These are phyloP conservation scores for Silene conica DNA, from an alignment of 148 eudicot genomes.

Conservation along the genomic window DNA sequence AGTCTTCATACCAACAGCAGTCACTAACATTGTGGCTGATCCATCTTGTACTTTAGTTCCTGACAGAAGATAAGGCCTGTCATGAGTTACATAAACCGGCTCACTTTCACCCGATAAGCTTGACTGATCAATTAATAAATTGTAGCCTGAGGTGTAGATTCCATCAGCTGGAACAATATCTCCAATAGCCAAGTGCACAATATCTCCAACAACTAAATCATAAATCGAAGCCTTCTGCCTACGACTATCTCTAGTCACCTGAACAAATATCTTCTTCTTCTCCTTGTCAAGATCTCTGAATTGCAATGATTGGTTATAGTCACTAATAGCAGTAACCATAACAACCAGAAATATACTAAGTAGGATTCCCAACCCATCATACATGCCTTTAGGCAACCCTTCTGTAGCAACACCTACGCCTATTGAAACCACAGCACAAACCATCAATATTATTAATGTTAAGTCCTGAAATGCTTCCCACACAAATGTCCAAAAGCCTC, in stretches of 20 bases:
- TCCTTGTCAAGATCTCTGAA: constrained; percentile 83
- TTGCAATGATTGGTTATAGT: constrained; percentile 84
- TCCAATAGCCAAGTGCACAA: constrained; percentile 71
- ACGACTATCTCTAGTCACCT: constrained; percentile 76
- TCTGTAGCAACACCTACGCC: constrained; percentile 81
- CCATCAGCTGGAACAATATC: constrained; percentile 96
- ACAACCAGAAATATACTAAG: constrained; percentile 76
- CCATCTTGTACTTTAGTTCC: constrained; percentile 98
- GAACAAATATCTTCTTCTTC: constrained; percentile 76
- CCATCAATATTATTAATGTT: constrained; percentile 76
- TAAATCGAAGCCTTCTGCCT: constrained; percentile 69
- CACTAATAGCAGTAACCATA: constrained; percentile 78
- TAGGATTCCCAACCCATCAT: constrained; percentile 81
- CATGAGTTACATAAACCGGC: constrained; percentile 42
- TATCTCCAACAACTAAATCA: constrained; percentile 88
- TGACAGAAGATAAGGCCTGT: constrained; percentile 67
- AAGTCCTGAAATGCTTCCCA: constrained; percentile 95
- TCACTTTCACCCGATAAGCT: constrained; percentile 92
- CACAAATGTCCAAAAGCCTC: constrained; percentile 73
- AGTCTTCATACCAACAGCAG: constrained; percentile 98
- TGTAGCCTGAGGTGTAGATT: constrained; percentile 70
- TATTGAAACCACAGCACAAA: constrained; percentile 88
- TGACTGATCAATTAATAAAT: constrained; percentile 77
- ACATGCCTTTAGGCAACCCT: constrained; percentile 83
- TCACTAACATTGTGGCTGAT: constrained; percentile 79